Evolutionary conservation across 2,329 filamentous ascomycete genomes (phyloP), one percentile per base, ranked within the genome.

Genomic region (Phaeophleospora eucalypticola): DNA sequence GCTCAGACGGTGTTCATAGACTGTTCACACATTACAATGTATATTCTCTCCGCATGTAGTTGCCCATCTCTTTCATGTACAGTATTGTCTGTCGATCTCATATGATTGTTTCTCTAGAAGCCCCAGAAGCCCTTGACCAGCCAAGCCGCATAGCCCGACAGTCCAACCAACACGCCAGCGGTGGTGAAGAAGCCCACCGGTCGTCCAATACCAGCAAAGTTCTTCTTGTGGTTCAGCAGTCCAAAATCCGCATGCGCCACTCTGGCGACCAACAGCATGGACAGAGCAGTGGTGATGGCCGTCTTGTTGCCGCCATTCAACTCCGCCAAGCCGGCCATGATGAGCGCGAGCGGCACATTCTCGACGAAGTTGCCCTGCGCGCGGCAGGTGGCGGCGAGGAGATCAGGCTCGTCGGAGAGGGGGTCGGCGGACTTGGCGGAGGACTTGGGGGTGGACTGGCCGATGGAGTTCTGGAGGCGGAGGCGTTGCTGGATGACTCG

Each of bases 291-390:
- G 1, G 46, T 46, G 37, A 55, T 15, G 4, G 44, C 24, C n/a
- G 27, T 52, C 41, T 42, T 48, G 35, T 17, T 43, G 3, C 52
- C 52, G 10, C 42, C 45, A 29, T 55, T 52, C 4, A 19, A 2
- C 37, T 52, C 49, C 4, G 43, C 52, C 4, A 52, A 27, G 8
- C 34, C 49, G 4, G 49, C 44, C n/a, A 54, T 35, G 32, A 52
- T 27, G 16, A 55, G 39, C 2, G 49, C 49, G 8, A 52, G 27
- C 0, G 52, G 52, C 4, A 55, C 52, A 16, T 55, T 55, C 43
- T 55, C 52, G 34, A 34, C 32, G 34, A 52, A 55, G 18, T 55
- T 55, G 4, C 21, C 35, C 32, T 55, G 52, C 1, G 52, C 42
- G 39, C 52, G 52, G n/a, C 32, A 33, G 4, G 41, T 38, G 12